Evolutionary conservation across 345 rosid species (phyloP).

Genomic region (Salix viminalis): DNA sequence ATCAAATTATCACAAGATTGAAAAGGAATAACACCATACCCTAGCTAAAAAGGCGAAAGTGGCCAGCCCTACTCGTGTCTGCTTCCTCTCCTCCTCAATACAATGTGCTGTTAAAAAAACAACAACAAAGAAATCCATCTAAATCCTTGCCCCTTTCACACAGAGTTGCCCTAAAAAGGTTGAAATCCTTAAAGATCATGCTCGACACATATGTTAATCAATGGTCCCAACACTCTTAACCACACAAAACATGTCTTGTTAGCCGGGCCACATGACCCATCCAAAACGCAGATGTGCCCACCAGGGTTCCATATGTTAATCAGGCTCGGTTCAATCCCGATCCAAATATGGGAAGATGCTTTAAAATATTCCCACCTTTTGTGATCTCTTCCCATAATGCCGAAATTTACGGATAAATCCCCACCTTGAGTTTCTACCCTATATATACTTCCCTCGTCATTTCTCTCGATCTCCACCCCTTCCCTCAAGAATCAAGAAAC

Average conservation of each 20-base stretch:
- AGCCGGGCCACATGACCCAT: neutral
- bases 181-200: neutral
- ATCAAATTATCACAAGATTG: no score
- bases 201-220: neutral
- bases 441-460: neutral
- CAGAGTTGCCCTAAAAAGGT: neutral
- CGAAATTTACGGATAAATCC: neutral
- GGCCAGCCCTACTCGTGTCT: no score
- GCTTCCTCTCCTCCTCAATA: no score
- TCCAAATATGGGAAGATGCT: conserved; percentile 38
- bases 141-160: neutral
- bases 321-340: conserved; percentile 1
- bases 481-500: conserved; percentile 10
- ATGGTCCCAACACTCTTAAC: neutral
- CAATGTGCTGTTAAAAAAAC: no score
- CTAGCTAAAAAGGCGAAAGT: no score
- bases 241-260: neutral
- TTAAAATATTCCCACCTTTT: conserved; percentile 26
- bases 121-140: no score
- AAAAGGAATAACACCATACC: no score
- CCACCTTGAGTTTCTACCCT: neutral
- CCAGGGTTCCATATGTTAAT: neutral
- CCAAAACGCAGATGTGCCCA: neutral
- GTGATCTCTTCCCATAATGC: neutral
- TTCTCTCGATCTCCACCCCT: neutral